Evolutionary conservation across 164 flowering plant species (phyloP).

Genomic region (Saururus chinensis): DNA sequence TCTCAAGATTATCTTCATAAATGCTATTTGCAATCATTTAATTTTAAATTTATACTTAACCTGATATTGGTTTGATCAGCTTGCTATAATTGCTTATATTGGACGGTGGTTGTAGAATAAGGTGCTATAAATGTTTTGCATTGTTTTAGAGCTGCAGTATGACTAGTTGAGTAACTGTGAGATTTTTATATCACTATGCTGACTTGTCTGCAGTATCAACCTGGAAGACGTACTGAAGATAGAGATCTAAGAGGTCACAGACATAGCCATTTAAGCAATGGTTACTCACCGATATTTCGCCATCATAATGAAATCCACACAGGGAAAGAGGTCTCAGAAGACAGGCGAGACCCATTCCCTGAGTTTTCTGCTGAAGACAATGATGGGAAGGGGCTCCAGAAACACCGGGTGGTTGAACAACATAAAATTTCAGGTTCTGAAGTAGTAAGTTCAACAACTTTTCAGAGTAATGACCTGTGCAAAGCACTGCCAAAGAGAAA

Average conservation of each 20-base stretch:
- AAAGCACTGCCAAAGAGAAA: neutral
- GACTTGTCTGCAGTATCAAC: slow-evolving; percentile 34
- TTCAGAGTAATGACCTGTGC: neutral
- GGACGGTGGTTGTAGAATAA: slow-evolving; percentile 10
- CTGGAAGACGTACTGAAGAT: slow-evolving; percentile 22
- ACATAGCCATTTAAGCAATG: slow-evolving; percentile 6
- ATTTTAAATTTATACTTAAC: neutral
- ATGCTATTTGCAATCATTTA: neutral
- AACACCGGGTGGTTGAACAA: slow-evolving; percentile 10
- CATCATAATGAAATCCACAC: slow-evolving; percentile 4
- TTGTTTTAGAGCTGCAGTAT: slow-evolving; percentile 10
- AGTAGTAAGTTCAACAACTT: slow-evolving; percentile 36
- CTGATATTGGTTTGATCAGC: neutral
- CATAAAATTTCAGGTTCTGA: slow-evolving; percentile 26
- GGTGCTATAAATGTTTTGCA: slow-evolving; percentile 13
- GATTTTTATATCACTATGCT: neutral
- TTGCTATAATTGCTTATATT: slow-evolving; percentile 2
- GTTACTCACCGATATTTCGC: slow-evolving; percentile 4
- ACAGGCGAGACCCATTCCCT: neutral
- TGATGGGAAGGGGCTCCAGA: slow-evolving; percentile 14
- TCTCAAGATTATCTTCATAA: neutral
- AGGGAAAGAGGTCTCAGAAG: slow-evolving; percentile 3
- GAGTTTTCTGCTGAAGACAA: slow-evolving; percentile 6
- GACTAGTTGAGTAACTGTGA: neutral
- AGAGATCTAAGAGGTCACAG: slow-evolving; percentile 15